phyloP scores from a whole-genome alignment of 345 rosid species.

The Syzygium oleosum region DNA sequence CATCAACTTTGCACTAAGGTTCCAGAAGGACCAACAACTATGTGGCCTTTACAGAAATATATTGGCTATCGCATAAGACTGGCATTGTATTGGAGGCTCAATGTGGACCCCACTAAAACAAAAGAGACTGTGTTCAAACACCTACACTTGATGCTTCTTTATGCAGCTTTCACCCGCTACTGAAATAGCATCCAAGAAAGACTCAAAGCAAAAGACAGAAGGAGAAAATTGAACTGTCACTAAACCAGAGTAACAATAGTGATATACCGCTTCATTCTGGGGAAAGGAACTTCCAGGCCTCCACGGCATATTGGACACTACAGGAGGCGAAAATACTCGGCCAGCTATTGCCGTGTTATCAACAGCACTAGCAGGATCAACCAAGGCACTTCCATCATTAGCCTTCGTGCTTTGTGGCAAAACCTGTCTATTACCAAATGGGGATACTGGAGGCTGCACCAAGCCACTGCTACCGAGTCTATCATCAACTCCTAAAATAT shows the following conservation, averaged over 20 bases:
- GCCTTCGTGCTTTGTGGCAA: slow-evolving; percentile 67
- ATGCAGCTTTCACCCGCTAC: neutral
- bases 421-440: slow-evolving; percentile 64
- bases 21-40: neutral
- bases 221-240: neutral
- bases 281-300: slow-evolving; percentile 88
- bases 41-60: neutral
- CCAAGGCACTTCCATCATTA: slow-evolving; percentile 57
- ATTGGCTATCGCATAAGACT: neutral
- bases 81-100: neutral
- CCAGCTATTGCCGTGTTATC: slow-evolving; percentile 40
- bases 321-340: slow-evolving; percentile 79
- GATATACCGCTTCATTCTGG: slow-evolving; percentile 69
- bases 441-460: slow-evolving; percentile 66
- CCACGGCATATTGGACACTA: slow-evolving; percentile 78
- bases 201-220: neutral
- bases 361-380: slow-evolving; percentile 49
- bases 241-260: neutral
- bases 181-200: neutral
- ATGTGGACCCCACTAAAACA: neutral
- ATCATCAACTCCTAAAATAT: slow-evolving; percentile 72
- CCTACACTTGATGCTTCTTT: neutral
- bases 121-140: neutral
- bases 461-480: slow-evolving; percentile 51
- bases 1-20: neutral